phyloP scores from a whole-genome alignment of 768 basidiomycete genomes.

The Rhodotorula sphaerocarpa region DNA sequence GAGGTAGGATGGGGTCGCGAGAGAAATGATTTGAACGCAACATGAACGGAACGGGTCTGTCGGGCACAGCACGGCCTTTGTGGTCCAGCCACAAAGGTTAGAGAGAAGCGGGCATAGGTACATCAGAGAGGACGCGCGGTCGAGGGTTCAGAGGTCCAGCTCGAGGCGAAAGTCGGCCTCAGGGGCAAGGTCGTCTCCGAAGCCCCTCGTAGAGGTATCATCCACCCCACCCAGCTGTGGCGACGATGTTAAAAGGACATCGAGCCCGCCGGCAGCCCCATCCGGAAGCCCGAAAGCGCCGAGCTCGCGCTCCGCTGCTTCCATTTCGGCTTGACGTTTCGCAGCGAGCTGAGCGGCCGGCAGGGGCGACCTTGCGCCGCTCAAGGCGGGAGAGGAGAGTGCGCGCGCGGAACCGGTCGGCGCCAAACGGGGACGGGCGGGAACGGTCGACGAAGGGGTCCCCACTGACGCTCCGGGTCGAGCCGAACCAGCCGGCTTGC shows the following conservation, averaged over 20 bases:
- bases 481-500: no score
- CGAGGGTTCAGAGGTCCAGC: not conserved
- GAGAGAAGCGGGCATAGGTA: no score
- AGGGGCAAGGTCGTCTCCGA: not conserved
- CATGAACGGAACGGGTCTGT: no score
- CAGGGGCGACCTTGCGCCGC: not conserved
- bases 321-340: not conserved
- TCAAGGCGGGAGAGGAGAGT: constrained; percentile 6
- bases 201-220: not conserved
- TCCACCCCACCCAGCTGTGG: no score
- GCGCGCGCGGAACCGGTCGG: not conserved
- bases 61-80: no score
- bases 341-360: not conserved
- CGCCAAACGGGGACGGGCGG: not conserved
- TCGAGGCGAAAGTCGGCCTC: not conserved
- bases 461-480: not conserved
- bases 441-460: not conserved
- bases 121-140: no score
- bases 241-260: not conserved
- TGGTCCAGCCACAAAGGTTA: no score
- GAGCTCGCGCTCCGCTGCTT: constrained; percentile 9
- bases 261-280: not conserved
- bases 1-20: no score
- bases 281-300: constrained; percentile 7
- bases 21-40: no score